These are phyloP conservation scores for Penicillium italicum DNA, from an alignment of 2,329 filamentous ascomycete species.

Conservation along the genomic window DNA sequence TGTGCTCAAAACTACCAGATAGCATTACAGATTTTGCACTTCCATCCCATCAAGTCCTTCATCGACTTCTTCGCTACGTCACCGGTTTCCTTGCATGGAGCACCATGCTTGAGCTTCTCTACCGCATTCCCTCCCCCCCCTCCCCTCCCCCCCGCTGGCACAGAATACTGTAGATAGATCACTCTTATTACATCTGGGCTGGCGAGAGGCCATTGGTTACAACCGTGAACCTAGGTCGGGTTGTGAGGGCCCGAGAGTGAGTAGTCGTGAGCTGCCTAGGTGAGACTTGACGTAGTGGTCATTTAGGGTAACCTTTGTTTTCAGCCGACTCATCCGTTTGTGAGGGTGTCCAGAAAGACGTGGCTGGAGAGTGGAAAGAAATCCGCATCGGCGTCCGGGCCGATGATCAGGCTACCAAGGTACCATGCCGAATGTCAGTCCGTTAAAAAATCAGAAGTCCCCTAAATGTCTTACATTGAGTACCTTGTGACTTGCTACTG, in stretches of 20 bases:
- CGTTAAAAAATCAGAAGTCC: background rate
- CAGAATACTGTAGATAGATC: slow-evolving; percentile 45
- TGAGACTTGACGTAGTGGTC: too few relatives aligned
- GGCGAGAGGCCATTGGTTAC: background rate
- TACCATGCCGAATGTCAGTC: background rate
- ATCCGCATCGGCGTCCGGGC: slow-evolving; percentile 1
- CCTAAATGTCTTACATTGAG: background rate
- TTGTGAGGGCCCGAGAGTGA: background rate
- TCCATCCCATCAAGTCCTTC: slow-evolving; percentile 20
- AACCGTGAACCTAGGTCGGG: background rate
- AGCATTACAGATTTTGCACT: too few relatives aligned
- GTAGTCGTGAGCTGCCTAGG: too few relatives aligned
- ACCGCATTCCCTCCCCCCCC: slow-evolving; percentile 60
- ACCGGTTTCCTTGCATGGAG: slow-evolving; percentile 51
- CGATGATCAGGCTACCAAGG: background rate
- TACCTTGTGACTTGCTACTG: slow-evolving; percentile 9
- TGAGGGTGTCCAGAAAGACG: too few relatives aligned
- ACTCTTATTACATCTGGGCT: too few relatives aligned
- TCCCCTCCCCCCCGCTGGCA: slow-evolving; percentile 57
- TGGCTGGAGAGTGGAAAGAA: slow-evolving; percentile 4
- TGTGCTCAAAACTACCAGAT: too few relatives aligned
- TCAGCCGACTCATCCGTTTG: too few relatives aligned
- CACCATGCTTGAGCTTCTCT: slow-evolving; percentile 56
- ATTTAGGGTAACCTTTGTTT: too few relatives aligned
- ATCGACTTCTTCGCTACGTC: slow-evolving; percentile 47